Percentiles rank a stretch among this genome's conserved stretches.
Evolutionary conservation across 2,329 filamentous ascomycete species (phyloP).

Genomic region (Neobulgaria alba): DNA sequence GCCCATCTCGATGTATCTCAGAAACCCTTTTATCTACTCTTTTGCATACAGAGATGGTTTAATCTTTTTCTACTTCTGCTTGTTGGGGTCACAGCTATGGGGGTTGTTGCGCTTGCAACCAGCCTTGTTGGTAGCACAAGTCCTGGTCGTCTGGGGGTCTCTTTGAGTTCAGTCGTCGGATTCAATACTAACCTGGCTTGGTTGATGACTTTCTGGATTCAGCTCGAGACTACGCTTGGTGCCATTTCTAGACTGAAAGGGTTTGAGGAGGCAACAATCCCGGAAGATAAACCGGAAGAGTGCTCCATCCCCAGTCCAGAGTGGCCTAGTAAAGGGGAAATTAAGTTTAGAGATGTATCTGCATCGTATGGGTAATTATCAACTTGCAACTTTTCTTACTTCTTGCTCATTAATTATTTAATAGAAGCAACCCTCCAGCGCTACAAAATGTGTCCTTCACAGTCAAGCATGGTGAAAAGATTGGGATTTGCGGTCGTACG

Average conservation of each 20-base stretch:
- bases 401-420: slow-evolving; percentile 1
- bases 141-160: slow-evolving; percentile 14
- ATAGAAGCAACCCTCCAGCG: slow-evolving; percentile 15
- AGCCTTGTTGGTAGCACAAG: slow-evolving; percentile 9
- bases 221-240: slow-evolving; percentile 49
- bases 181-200: slow-evolving; percentile 12
- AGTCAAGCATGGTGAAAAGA: slow-evolving; percentile 42
- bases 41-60: slow-evolving; percentile 50
- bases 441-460: slow-evolving; percentile 29
- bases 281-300: slow-evolving; percentile 29
- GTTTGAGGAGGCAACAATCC: slow-evolving; percentile 36
- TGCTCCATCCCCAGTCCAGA: slow-evolving; percentile 1
- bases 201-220: slow-evolving; percentile 39
- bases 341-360: slow-evolving; percentile 18
- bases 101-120: slow-evolving; percentile 15
- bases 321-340: slow-evolving; percentile 17
- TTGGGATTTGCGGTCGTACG: slow-evolving; percentile 40
- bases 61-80: slow-evolving; percentile 43
- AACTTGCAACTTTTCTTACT: neutral
- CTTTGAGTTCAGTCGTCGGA: slow-evolving; percentile 14
- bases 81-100: slow-evolving; percentile 17
- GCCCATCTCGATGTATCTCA: slow-evolving; percentile 44
- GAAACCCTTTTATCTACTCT: slow-evolving; percentile 47
- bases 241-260: slow-evolving; percentile 46
- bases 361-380: slow-evolving; percentile 17